These are phyloP conservation scores for Clarireedia sp. DNA, from an alignment of 2,329 filamentous ascomycete genomes.

Conservation along the genomic window DNA sequence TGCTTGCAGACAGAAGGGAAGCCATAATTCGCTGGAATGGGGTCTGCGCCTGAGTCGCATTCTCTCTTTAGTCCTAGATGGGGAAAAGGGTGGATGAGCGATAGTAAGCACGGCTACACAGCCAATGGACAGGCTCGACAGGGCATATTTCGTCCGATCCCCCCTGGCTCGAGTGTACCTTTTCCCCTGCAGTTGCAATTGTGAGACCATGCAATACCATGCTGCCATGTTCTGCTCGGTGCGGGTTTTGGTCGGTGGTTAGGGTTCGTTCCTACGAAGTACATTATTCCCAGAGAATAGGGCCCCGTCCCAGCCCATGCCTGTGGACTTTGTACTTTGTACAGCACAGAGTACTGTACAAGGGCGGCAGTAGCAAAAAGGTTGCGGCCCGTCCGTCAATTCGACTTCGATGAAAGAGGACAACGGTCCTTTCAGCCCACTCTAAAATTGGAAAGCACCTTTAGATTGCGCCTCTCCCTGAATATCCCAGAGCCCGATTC, in stretches of 20 bases:
- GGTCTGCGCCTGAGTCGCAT: conserved; percentile 5
- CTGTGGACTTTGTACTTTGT: no score
- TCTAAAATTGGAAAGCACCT: conserved; percentile 15
- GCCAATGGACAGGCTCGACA: conserved; percentile 8
- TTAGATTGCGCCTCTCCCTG: conserved; percentile 13
- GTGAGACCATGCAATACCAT: conserved; percentile 1
- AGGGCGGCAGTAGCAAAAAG: not conserved
- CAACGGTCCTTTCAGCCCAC: conserved; percentile 11
- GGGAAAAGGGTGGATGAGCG: conserved; percentile 1
- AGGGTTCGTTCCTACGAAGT: no score
- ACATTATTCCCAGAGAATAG: no score
- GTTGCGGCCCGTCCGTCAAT: conserved; percentile 3
- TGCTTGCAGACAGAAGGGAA: conserved; percentile 1
- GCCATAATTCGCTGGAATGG: conserved; percentile 4
- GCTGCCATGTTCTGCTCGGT: not conserved
- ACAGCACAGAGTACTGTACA: no score
- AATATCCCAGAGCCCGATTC: conserved; percentile 4
- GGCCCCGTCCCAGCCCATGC: not conserved
- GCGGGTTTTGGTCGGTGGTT: no score
- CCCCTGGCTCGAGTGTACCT: not conserved
- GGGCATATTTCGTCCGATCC: conserved; percentile 7
- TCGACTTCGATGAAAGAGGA: conserved; percentile 4
- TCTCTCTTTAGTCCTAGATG: not conserved
- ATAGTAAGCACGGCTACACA: conserved; percentile 9
- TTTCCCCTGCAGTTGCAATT: conserved; percentile 2